Conservation (phyloP, 441 rosid genomes). For the Aleurites moluccanus region DNA sequence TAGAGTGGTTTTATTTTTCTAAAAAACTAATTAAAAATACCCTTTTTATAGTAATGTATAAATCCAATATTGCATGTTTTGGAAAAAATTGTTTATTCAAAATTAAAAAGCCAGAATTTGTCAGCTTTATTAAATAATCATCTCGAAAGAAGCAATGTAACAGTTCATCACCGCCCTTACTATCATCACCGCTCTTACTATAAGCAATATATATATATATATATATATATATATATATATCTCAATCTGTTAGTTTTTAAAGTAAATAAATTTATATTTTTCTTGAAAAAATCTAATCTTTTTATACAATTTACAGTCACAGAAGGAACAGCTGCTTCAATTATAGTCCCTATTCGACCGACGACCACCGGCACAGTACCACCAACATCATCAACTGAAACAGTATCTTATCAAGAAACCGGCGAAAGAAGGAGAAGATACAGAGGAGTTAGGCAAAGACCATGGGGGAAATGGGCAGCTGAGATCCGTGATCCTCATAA, state of each 20-base stretch:
- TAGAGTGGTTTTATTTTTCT: neutral
- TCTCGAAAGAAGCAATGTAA: slow-evolving; percentile 18
- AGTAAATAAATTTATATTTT: slow-evolving; percentile 6
- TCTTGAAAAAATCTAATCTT: too few relatives aligned
- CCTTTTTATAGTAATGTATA: too few relatives aligned
- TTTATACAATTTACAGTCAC: slow-evolving; percentile 19
- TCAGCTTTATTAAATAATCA: neutral
- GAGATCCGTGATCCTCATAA: slow-evolving; percentile 80
- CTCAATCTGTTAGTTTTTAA: slow-evolving; percentile 9
- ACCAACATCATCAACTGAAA: slow-evolving; percentile 15
- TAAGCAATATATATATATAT: too few relatives aligned
- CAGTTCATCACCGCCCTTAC: slow-evolving; percentile 6
- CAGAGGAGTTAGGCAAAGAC: slow-evolving; percentile 87
- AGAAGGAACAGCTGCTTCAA: slow-evolving; percentile 31
- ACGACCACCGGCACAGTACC: slow-evolving; percentile 22
- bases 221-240: too few relatives aligned
- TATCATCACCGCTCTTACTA: too few relatives aligned
- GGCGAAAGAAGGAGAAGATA: slow-evolving; percentile 58
- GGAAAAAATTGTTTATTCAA: neutral
- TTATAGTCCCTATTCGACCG: slow-evolving; percentile 16
- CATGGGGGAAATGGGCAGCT: slow-evolving; percentile 89
- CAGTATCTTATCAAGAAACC: slow-evolving; percentile 31
- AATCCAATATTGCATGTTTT: slow-evolving; percentile 21
- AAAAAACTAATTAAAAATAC: too few relatives aligned
- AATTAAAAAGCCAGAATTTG: neutral